Evolutionary conservation across 176 grass and related monocot genomes (phyloP).

Genomic region (Canna indica): DNA sequence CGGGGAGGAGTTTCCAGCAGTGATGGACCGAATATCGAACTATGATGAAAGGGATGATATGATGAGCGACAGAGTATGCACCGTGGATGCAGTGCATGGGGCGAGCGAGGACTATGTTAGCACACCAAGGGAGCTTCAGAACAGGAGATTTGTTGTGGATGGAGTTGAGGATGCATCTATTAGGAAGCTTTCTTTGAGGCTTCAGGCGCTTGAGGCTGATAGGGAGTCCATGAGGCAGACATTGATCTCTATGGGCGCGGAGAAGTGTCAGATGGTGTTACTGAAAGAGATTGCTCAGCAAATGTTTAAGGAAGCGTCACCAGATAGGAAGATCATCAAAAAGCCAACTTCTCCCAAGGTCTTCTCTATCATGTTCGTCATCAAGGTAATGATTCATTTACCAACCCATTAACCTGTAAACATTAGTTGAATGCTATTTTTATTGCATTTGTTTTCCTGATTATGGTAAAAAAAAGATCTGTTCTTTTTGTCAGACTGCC

Average conservation of each 20-base stretch:
- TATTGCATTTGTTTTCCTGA: not conserved
- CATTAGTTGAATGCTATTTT: not conserved
- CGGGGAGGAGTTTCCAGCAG: slow-evolving; percentile 24
- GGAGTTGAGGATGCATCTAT: slow-evolving; percentile 12
- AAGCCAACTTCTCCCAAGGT: slow-evolving; percentile 6
- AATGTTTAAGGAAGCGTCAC: slow-evolving; percentile 7
- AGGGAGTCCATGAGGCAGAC: slow-evolving; percentile 32
- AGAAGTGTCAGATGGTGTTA: slow-evolving; percentile 31
- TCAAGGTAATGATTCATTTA: slow-evolving; percentile 23
- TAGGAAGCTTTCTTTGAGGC: slow-evolving; percentile 19
- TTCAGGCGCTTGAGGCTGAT: slow-evolving; percentile 33
- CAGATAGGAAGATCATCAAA: slow-evolving; percentile 21
- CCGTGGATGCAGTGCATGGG: slow-evolving; percentile 28
- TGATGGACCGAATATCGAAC: not conserved
- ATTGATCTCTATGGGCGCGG: slow-evolving; percentile 24
- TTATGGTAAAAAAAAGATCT: not conserved
- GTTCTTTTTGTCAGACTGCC: slow-evolving; percentile 41
- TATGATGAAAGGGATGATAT: slow-evolving; percentile 22
- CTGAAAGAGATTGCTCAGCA: slow-evolving; percentile 34
- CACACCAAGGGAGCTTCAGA: slow-evolving; percentile 27
- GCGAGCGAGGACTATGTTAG: slow-evolving; percentile 24
- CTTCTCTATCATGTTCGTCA: slow-evolving; percentile 23
- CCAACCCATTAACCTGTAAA: not conserved
- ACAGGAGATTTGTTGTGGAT: slow-evolving; percentile 4
- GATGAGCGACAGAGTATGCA: slow-evolving; percentile 29